A percentile compares a stretch with the other conserved stretches of the same genome.
Conservation (phyloP, 768 basidiomycete genomes). For the Cytidiella melzeri region DNA sequence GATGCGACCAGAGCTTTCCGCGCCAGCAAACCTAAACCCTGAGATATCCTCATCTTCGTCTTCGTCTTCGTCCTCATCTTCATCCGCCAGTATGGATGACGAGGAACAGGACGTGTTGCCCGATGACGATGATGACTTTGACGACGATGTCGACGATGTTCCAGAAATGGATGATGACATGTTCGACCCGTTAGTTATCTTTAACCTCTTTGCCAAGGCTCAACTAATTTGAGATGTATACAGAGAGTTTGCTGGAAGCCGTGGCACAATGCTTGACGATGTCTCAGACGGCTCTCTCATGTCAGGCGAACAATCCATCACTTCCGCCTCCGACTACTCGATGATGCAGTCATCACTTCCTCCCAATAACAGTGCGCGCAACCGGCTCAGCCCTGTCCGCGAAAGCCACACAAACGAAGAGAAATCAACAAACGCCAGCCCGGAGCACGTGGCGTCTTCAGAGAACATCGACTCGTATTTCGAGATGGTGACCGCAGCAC, state of each 20-base stretch:
- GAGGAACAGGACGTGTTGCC: constrained; percentile 43
- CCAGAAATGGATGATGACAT: constrained; percentile 40
- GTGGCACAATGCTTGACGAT: constrained; percentile 42
- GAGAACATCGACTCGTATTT: constrained; percentile 36
- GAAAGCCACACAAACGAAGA: constrained; percentile 37
- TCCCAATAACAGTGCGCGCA: constrained; percentile 30
- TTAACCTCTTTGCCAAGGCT: background rate
- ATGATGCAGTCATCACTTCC: constrained; percentile 44
- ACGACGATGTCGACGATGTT: constrained; percentile 28
- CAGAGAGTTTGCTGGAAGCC: constrained; percentile 65
- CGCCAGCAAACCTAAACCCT: constrained; percentile 37
- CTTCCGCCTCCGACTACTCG: constrained; percentile 53
- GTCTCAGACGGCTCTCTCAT: constrained; percentile 61
- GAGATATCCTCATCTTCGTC: constrained; percentile 44
- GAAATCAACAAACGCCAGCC: constrained; percentile 25
- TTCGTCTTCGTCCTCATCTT: constrained; percentile 14
- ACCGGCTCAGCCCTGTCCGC: constrained; percentile 29
- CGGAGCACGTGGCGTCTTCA: constrained; percentile 14
- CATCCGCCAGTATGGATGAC: constrained; percentile 34
- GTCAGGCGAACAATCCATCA: constrained; percentile 42
- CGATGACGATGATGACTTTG: constrained; percentile 44
- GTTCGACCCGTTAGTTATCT: constrained; percentile 79
- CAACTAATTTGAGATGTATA: background rate
- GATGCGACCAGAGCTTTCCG: constrained; percentile 26
- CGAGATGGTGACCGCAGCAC: constrained; percentile 45